Percentiles rank a stretch among this genome's conserved stretches.
Conservation (phyloP, 176 grass and related monocot species). For the Lolium multiflorum region DNA sequence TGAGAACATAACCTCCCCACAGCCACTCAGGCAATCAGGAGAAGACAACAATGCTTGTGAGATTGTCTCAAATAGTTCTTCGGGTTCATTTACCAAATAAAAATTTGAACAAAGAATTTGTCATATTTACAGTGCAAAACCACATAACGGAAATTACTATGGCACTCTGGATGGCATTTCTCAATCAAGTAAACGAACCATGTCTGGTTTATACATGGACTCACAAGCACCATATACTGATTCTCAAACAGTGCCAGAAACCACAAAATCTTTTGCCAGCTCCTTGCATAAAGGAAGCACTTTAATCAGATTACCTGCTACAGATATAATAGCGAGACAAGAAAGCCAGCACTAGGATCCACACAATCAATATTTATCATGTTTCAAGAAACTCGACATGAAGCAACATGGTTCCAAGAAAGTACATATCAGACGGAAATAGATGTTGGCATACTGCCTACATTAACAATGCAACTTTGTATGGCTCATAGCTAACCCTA, state of each 20-base stretch:
- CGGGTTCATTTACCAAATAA: constrained; percentile 69
- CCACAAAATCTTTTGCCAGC: constrained; percentile 88
- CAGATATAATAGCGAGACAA: not conserved
- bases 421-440: not conserved
- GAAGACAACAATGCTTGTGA: constrained; percentile 85
- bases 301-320: not conserved
- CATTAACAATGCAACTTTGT: constrained; percentile 14
- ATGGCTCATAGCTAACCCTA: not conserved
- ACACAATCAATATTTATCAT: not conserved
- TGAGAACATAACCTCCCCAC: constrained; percentile 75
- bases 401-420: not conserved
- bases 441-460: not conserved
- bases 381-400: not conserved
- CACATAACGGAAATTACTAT: not conserved
- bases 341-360: not conserved
- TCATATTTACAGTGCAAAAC: not conserved
- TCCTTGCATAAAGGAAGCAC: constrained; percentile 60
- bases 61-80: constrained; percentile 86
- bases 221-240: constrained; percentile 87
- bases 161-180: not conserved
- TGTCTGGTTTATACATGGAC: constrained; percentile 89
- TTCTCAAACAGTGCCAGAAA: constrained; percentile 75
- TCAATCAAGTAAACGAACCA: constrained; percentile 46
- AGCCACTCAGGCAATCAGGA: constrained; percentile 85
- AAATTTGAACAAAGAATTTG: not conserved